Evolutionary conservation across 2,329 filamentous ascomycete genomes (phyloP).

Genomic region (Neofusicoccum parvum): DNA sequence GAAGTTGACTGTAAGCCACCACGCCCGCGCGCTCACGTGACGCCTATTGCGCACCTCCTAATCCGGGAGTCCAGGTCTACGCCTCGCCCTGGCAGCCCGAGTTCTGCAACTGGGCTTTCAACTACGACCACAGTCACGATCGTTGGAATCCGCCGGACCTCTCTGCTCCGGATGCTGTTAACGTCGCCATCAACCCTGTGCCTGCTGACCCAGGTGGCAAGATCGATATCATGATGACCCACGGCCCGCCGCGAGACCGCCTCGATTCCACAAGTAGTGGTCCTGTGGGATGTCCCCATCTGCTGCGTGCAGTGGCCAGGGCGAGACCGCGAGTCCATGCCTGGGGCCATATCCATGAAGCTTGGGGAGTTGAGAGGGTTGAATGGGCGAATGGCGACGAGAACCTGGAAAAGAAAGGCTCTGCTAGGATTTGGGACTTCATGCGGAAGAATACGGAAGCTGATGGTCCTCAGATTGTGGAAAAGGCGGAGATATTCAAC

Average conservation of each 20-base stretch:
- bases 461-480: neutral
- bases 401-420: neutral
- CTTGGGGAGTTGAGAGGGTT: conserved; percentile 41
- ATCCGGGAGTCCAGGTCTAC: conserved; percentile 44
- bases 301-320: conserved; percentile 54
- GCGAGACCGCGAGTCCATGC: conserved; percentile 59
- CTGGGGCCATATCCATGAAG: conserved; percentile 66
- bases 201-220: conserved; percentile 47
- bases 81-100: conserved; percentile 59
- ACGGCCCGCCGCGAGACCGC: conserved; percentile 58
- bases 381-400: conserved; percentile 37
- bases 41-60: neutral
- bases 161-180: conserved; percentile 27
- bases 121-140: conserved; percentile 54
- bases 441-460: too few species aligned
- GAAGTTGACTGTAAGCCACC: conserved; percentile 41
- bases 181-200: conserved; percentile 27
- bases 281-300: conserved; percentile 57
- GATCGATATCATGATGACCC: conserved; percentile 62
- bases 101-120: conserved; percentile 60
- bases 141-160: conserved; percentile 51
- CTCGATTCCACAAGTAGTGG: conserved; percentile 46
- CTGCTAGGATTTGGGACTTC: too few species aligned
- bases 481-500: conserved; percentile 13
- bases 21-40: neutral